phyloP scores from a whole-genome alignment of 768 basidiomycete species.

The Tricholoma saponaceum region DNA sequence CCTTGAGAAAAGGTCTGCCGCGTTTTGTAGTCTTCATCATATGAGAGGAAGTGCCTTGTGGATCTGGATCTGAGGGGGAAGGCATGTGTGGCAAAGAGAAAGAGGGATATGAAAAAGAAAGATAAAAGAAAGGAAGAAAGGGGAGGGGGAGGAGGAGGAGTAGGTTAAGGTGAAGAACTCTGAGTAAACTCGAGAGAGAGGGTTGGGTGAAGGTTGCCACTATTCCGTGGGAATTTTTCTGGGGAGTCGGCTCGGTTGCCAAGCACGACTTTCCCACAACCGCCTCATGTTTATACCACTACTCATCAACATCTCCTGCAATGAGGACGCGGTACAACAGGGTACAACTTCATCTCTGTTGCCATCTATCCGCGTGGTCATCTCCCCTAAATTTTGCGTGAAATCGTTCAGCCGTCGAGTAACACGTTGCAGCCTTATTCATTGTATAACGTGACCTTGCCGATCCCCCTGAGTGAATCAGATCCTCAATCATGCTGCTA shows the following conservation, averaged over 20 bases:
- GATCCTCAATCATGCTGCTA: too few species aligned
- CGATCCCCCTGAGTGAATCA: too few species aligned
- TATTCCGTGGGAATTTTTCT: background rate
- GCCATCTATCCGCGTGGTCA: too few species aligned
- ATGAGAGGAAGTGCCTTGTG: slow-evolving; percentile 71
- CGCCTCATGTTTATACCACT: too few species aligned
- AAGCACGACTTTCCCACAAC: background rate
- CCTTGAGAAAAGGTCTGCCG: slow-evolving; percentile 92
- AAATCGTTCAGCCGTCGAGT: too few species aligned
- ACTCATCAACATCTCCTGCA: too few species aligned
- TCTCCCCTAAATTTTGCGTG: too few species aligned
- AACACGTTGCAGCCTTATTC: too few species aligned
- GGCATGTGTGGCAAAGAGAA: slow-evolving; percentile 30
- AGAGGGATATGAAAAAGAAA: slow-evolving; percentile 46
- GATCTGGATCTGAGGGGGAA: slow-evolving; percentile 35
- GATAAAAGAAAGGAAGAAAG: slow-evolving; percentile 27
- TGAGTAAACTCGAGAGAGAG: too few species aligned
- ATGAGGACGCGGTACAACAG: too few species aligned
- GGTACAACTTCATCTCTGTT: too few species aligned
- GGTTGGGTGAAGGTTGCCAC: slow-evolving; percentile 20
- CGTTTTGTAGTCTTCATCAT: slow-evolving; percentile 99
- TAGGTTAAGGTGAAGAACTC: slow-evolving; percentile 24
- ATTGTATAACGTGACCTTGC: too few species aligned
- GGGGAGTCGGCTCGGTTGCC: background rate
- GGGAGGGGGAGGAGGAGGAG: slow-evolving; percentile 20